Base-by-base conservation (phyloP, 1,284 basidiomycete species). In the Rhodotorula sp. region DNA sequence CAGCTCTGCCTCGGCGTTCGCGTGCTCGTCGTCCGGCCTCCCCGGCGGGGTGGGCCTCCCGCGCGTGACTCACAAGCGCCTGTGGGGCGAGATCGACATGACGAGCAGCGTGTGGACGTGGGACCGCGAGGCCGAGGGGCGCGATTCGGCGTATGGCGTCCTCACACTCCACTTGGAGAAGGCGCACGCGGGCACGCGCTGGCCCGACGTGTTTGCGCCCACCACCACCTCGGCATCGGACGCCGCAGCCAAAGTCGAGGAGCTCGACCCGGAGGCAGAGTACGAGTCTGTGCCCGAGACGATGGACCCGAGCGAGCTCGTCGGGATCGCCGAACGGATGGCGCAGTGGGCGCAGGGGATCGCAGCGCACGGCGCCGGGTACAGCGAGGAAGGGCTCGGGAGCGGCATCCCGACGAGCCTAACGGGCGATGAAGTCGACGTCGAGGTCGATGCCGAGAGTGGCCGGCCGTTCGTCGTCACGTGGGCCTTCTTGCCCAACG, bases 121-220 rank as follows among this genome's bases (percentile, higher is more conserved):
- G 87, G 91, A 94, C 78, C 86, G 87, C 32, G 87, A 89, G 74
- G 89, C 87, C 12, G 87, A 88, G 64, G 75, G 74, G 8, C 72
- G 73, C 48, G 74, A 72, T 25, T 69, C 74, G 67, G 79, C 86
- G 1, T 89, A 87, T 73, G 89, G 89, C 17, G 78, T 91, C 61
- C 85, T 97, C 71, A 88, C 90, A 0, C 81, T 96, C n/a, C 90
- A 94, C 77, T 84, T 97, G 57, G 89, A 92, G 81, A 96, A 97
- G 81, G 85, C 86, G 70, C 85, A 91, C 78, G 88, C 89, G 67
- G 89, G 88, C 7, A 91, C 89, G 39, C 88, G 89, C 71, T 97
- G 95, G 95, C 84, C 88, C 63, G 89, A 91, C 61, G 86, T 97
- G 6, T 97, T 97, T 79, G 84, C 85, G 77, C 83, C 21, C 81